phyloP scores from a whole-genome alignment of 2,329 filamentous ascomycete genomes.

The Madurella mycetomatis region DNA sequence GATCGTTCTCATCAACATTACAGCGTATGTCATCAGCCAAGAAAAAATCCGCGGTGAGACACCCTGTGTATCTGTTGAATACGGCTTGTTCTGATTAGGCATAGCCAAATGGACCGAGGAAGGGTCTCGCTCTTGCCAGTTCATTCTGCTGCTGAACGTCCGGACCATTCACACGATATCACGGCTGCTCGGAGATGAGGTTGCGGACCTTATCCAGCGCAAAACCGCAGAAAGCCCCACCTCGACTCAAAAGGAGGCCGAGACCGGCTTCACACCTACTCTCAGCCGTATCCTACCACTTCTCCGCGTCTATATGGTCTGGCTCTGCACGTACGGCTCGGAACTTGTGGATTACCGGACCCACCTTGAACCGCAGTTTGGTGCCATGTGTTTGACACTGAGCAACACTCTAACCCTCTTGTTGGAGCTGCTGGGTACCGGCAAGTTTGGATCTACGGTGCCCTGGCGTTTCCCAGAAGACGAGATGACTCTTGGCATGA shows the following conservation, averaged over 20 bases:
- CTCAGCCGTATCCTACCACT: constrained; percentile 46
- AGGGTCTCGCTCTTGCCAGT: constrained; percentile 51
- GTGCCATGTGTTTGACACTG: constrained; percentile 44
- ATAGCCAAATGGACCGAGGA: constrained; percentile 41
- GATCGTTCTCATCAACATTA: constrained; percentile 80
- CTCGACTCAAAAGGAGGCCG: constrained; percentile 11
- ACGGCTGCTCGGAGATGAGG: constrained; percentile 63
- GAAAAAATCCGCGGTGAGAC: constrained; percentile 53
- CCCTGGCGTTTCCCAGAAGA: constrained; percentile 52
- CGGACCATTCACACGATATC: constrained; percentile 71
- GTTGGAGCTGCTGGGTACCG: constrained; percentile 41
- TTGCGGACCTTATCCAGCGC: constrained; percentile 47
- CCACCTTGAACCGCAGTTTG: constrained; percentile 42
- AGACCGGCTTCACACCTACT: constrained; percentile 34
- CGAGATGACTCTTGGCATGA: constrained; percentile 41
- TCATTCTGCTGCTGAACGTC: constrained; percentile 72
- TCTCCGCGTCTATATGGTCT: constrained; percentile 50
- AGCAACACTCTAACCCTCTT: constrained; percentile 46
- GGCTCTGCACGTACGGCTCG: constrained; percentile 45
- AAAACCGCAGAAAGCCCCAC: constrained; percentile 38
- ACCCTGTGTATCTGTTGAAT: neutral
- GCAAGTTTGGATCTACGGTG: constrained; percentile 35
- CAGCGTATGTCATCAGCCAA: constrained; percentile 70
- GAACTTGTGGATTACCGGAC: constrained; percentile 45
- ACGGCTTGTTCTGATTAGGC: constrained; percentile 8